Evolutionary conservation across 768 basidiomycete species (phyloP).

Genomic region (Rhizopogon salebrosus): DNA sequence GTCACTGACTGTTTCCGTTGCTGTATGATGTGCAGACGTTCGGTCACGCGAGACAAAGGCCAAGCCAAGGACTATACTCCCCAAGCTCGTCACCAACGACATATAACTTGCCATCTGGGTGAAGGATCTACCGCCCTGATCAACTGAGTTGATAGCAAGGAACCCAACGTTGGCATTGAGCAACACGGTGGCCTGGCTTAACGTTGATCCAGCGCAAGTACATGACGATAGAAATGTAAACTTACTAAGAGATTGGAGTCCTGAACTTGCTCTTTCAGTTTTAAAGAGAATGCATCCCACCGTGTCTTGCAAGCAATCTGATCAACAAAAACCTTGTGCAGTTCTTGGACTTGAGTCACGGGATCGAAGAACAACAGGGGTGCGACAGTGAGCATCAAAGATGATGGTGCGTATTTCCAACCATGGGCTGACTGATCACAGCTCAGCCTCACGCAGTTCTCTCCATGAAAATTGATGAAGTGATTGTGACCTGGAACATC

Average conservation of each 20-base stretch:
- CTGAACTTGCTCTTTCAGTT: slow-evolving; percentile 45
- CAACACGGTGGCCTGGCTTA: slow-evolving; percentile 46
- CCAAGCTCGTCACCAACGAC: slow-evolving; percentile 38
- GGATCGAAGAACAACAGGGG: slow-evolving; percentile 48
- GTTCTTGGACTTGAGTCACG: slow-evolving; percentile 35
- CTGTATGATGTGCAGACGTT: slow-evolving; percentile 24
- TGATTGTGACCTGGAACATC: slow-evolving; percentile 23
- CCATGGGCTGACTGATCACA: slow-evolving; percentile 28
- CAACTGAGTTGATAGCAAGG: slow-evolving; percentile 47
- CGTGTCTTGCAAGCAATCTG: slow-evolving; percentile 31
- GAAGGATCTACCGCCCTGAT: slow-evolving; percentile 13
- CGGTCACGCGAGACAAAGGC: slow-evolving; percentile 39
- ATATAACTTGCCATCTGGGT: slow-evolving; percentile 39
- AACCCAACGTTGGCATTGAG: slow-evolving; percentile 57
- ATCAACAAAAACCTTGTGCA: slow-evolving; percentile 50
- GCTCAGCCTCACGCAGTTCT: slow-evolving; percentile 37
- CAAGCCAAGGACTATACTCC: slow-evolving; percentile 38
- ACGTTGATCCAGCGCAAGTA: not conserved
- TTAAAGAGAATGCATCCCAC: slow-evolving; percentile 42
- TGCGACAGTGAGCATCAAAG: slow-evolving; percentile 32
- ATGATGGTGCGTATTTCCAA: slow-evolving; percentile 25
- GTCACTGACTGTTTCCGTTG: slow-evolving; percentile 30
- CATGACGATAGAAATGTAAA: not conserved
- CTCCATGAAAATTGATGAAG: slow-evolving; percentile 40
- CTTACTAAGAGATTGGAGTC: slow-evolving; percentile 51